Evolutionary conservation across 208 protist species (phyloP).

Genomic region (Trypanosoma avium): DNA sequence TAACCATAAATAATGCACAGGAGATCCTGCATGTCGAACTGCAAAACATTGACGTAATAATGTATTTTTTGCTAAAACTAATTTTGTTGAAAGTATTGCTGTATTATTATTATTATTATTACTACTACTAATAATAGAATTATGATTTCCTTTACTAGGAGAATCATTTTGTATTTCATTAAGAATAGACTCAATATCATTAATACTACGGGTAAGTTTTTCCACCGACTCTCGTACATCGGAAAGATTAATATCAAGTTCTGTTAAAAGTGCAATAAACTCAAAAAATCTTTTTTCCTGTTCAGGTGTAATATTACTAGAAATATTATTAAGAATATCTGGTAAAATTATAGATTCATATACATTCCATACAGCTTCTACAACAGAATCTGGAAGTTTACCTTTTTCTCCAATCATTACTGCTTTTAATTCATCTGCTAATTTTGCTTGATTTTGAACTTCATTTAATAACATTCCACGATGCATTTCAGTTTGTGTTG

Average conservation of each 20-base stretch:
- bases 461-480: constrained; percentile 5
- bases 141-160: neutral
- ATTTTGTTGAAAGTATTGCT: constrained; percentile 17
- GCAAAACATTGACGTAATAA: constrained; percentile 60
- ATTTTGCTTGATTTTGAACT: constrained; percentile 7
- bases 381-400: constrained; percentile 46
- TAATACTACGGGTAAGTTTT: constrained; percentile 28
- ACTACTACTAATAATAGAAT: neutral
- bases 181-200: constrained; percentile 12
- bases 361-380: constrained; percentile 68
- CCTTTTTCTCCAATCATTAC: constrained; percentile 45
- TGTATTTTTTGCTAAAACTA: constrained; percentile 39
- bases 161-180: neutral
- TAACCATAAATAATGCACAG: constrained; percentile 77
- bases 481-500: neutral
- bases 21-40: constrained; percentile 47
- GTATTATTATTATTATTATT: constrained; percentile 13
- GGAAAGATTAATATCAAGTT: constrained; percentile 55
- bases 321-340: constrained; percentile 31
- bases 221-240: constrained; percentile 33
- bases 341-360: constrained; percentile 65
- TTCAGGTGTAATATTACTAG: constrained; percentile 21
- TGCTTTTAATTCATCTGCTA: constrained; percentile 34
- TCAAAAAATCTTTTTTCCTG: constrained; percentile 47
- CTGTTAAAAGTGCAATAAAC: constrained; percentile 50